These are phyloP conservation scores for Schwanniomyces vanrijiae DNA, from an alignment of 805 yeast species.

Conservation along the genomic window DNA sequence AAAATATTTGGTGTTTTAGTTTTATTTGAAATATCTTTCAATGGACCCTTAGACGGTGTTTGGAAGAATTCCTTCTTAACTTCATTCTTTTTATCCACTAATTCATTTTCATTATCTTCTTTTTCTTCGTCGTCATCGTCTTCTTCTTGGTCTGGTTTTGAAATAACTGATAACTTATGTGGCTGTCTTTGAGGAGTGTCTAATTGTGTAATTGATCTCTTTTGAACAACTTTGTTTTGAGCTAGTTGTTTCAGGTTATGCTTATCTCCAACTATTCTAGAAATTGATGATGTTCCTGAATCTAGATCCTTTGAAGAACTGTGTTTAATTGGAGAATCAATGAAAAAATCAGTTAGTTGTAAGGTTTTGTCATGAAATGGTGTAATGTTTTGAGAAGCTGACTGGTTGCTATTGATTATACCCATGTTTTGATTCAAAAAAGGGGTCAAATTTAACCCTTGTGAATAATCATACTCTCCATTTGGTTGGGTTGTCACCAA, in stretches of 20 bases:
- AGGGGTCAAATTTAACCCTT: slow-evolving; percentile 42
- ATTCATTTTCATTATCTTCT: slow-evolving; percentile 16
- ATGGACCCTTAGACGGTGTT: slow-evolving; percentile 34
- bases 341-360: slow-evolving; percentile 42
- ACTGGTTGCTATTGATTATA: slow-evolving; percentile 15
- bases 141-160: slow-evolving; percentile 16
- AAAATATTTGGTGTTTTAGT: slow-evolving; percentile 5
- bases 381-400: slow-evolving; percentile 28
- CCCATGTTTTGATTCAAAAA: slow-evolving; percentile 36
- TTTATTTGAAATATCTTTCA: slow-evolving; percentile 25
- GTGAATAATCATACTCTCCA: slow-evolving; percentile 27
- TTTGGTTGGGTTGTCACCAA: slow-evolving; percentile 5
- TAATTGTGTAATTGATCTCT: slow-evolving; percentile 34
- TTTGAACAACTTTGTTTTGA: slow-evolving; percentile 26
- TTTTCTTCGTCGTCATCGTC: slow-evolving; percentile 9
- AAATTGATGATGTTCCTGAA: slow-evolving; percentile 42
- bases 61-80: slow-evolving; percentile 19
- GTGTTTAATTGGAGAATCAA: slow-evolving; percentile 42
- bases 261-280: slow-evolving; percentile 23
- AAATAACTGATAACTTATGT: slow-evolving; percentile 23
- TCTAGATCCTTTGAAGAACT: slow-evolving; percentile 36
- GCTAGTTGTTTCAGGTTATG: slow-evolving; percentile 14
- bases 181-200: slow-evolving; percentile 41
- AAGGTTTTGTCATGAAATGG: slow-evolving; percentile 43
- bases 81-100: slow-evolving; percentile 10